A percentile compares a stretch with the other conserved stretches of the same genome.
phyloP scores from a whole-genome alignment of 2,329 filamentous ascomycete species.

The Akanthomyces lecanii region DNA sequence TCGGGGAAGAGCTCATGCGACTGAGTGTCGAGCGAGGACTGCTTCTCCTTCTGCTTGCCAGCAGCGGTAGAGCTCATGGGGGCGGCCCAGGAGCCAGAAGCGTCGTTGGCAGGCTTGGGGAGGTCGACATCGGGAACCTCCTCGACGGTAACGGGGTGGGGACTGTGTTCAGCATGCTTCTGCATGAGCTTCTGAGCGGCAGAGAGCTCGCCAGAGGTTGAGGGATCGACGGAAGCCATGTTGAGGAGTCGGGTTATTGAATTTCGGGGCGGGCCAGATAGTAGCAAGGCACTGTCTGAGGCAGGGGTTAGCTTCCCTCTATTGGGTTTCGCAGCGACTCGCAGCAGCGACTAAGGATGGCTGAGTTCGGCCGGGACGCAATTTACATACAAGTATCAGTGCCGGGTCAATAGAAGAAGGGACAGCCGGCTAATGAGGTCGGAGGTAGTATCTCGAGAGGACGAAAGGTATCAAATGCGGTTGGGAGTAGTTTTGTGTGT shows the following conservation, averaged over 20 bases:
- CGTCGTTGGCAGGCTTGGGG: constrained; percentile 46
- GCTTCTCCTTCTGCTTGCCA: constrained; percentile 61
- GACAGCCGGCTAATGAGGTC: neutral
- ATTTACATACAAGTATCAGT: neutral
- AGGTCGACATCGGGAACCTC: constrained; percentile 79
- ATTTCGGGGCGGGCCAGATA: constrained; percentile 17
- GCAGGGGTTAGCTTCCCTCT: constrained; percentile 1
- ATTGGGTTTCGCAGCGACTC: neutral
- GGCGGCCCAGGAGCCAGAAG: constrained; percentile 44
- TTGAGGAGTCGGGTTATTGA: constrained; percentile 20
- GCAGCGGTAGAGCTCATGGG: constrained; percentile 59
- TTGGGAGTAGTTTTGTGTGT: constrained; percentile 6
- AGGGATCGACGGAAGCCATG: constrained; percentile 39
- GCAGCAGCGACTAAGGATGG: neutral
- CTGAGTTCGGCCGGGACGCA: neutral
- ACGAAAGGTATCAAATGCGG: constrained; percentile 8
- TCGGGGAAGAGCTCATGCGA: constrained; percentile 94
- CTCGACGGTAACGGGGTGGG: constrained; percentile 67
- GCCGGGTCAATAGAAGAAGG: neutral
- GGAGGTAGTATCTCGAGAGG: neutral
- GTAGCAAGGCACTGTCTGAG: neutral
- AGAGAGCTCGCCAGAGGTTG: constrained; percentile 40
- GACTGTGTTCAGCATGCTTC: constrained; percentile 49
- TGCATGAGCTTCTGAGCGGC: constrained; percentile 60
- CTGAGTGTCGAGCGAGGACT: constrained; percentile 64